Evolutionary conservation across 768 basidiomycete genomes (phyloP).

Genomic region (Tylopilus vinaceipallidus): DNA sequence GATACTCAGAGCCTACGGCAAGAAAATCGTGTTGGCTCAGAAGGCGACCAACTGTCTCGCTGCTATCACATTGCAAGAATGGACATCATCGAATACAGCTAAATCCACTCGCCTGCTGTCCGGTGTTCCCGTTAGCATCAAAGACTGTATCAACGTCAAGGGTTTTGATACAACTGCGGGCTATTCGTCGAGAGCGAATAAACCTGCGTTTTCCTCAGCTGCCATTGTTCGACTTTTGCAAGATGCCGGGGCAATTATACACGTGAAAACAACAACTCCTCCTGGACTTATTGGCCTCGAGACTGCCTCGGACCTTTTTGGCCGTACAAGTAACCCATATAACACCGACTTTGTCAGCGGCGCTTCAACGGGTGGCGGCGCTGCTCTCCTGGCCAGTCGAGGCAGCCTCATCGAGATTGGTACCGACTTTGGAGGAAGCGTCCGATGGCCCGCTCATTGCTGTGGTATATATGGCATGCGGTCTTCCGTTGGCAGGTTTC

Average conservation of each 20-base stretch:
- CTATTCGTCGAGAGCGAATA: constrained; percentile 37
- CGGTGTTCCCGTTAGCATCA: constrained; percentile 49
- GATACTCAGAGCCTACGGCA: constrained; percentile 41
- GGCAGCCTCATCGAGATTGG: constrained; percentile 46
- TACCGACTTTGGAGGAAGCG: constrained; percentile 50
- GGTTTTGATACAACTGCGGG: constrained; percentile 49
- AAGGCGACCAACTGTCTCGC: constrained; percentile 50
- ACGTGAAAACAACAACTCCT: constrained; percentile 44
- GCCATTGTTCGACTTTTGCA: constrained; percentile 39
- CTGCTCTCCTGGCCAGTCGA: constrained; percentile 44
- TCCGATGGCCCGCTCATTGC: constrained; percentile 47
- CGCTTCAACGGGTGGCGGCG: constrained; percentile 53
- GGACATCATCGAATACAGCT: background rate
- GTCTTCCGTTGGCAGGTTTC: constrained; percentile 39
- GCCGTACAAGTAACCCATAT: constrained; percentile 47
- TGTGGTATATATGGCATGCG: constrained; percentile 47
- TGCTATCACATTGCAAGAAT: constrained; percentile 41
- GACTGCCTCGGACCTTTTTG: constrained; percentile 43
- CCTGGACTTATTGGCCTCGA: constrained; percentile 42
- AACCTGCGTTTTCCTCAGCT: constrained; percentile 35
- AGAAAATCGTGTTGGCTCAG: constrained; percentile 39
- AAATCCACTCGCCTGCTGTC: constrained; percentile 31
- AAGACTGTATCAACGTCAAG: constrained; percentile 45
- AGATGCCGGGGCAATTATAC: constrained; percentile 42
- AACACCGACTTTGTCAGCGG: constrained; percentile 41